These are phyloP conservation scores for Dendrobium catenatum DNA, from an alignment of 106 monocot genomes.

Conservation along the genomic window DNA sequence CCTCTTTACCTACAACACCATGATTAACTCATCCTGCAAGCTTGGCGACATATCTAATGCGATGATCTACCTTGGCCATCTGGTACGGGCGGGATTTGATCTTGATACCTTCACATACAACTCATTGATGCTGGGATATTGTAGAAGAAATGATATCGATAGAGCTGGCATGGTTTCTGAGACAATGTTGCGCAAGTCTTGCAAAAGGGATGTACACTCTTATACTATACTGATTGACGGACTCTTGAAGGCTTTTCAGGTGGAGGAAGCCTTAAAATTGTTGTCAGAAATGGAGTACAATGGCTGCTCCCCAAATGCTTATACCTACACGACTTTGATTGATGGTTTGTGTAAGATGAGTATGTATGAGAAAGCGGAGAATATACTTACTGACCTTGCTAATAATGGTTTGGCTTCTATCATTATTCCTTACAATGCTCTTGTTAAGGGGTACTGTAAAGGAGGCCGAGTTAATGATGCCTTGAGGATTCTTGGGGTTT, in stretches of 20 bases:
- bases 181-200: not conserved
- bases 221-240: slow-evolving; percentile 12
- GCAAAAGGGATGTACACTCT: slow-evolving; percentile 1
- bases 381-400: not conserved
- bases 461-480: slow-evolving; percentile 6
- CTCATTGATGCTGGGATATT: slow-evolving; percentile 8
- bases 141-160: slow-evolving; percentile 6
- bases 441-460: slow-evolving; percentile 7
- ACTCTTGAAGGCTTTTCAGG: slow-evolving; percentile 3
- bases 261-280: slow-evolving; percentile 7
- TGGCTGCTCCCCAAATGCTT: slow-evolving; percentile 6
- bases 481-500: slow-evolving; percentile 1
- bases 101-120: slow-evolving; percentile 3
- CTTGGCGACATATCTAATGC: not conserved
- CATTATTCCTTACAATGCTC: slow-evolving; percentile 8
- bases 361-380: not conserved
- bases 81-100: not conserved
- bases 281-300: not conserved
- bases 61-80: slow-evolving; percentile 4
- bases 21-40: slow-evolving; percentile 3
- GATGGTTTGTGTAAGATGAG: slow-evolving; percentile 4
- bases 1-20: slow-evolving; percentile 9
- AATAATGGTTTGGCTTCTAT: not conserved
- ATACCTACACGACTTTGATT: slow-evolving; percentile 2
- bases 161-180: not conserved